phyloP scores from a whole-genome alignment of 371 early-diverging fungal genomes.

The Lichtheimia ornata region DNA sequence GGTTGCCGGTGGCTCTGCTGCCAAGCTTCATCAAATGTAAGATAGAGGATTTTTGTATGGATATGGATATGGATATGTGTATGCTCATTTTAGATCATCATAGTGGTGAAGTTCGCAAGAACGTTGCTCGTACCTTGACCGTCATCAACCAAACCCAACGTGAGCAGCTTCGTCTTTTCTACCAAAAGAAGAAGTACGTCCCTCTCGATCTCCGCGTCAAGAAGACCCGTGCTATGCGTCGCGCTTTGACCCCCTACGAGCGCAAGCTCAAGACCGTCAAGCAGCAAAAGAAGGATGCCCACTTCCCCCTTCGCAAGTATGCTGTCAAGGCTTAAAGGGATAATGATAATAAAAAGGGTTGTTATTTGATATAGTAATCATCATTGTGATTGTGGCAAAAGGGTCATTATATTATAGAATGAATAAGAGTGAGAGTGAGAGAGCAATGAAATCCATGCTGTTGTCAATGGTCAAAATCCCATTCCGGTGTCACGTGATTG shows the following conservation, averaged over 20 bases:
- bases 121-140: slow-evolving; percentile 90
- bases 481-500: no score
- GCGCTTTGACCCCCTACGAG: slow-evolving; percentile 83
- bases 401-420: no score
- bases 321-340: slow-evolving; percentile 79
- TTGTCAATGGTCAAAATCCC: no score
- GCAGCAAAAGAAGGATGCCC: slow-evolving; percentile 78
- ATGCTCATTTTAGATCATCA: neutral
- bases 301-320: slow-evolving; percentile 87
- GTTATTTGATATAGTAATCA: no score
- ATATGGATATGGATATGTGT: neutral
- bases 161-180: slow-evolving; percentile 77
- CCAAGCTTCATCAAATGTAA: slow-evolving; percentile 86
- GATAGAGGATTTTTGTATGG: no score
- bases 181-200: slow-evolving; percentile 88
- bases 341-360: neutral
- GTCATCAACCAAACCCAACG: slow-evolving; percentile 91
- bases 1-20: slow-evolving; percentile 72
- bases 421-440: no score
- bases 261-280: slow-evolving; percentile 67
- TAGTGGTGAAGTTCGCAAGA: slow-evolving; percentile 83
- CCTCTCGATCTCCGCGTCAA: slow-evolving; percentile 93
- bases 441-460: no score
- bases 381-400: no score
- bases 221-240: slow-evolving; percentile 97